Evolutionary conservation across 1,284 basidiomycete species (phyloP), one percentile per base, ranked within the genome.

Genomic region (Schizophyllum commune): DNA sequence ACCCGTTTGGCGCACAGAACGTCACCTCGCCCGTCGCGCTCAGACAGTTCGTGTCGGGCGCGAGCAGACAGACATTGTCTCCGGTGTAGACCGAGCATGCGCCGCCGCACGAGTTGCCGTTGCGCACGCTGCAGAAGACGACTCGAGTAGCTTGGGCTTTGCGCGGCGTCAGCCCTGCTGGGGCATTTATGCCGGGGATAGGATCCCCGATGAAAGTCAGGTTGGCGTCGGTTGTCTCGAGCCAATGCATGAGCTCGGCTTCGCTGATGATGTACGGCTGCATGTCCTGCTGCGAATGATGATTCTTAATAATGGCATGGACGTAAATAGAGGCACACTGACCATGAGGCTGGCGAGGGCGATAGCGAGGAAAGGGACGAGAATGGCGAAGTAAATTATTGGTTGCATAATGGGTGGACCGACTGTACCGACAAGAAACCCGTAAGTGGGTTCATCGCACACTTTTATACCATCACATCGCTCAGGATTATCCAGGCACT

Each of bases 51-150:
- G 71, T 72, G 22, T 51, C 53, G 0, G 69, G 68, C 13, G 69
- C 66, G 32, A 54, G 47, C 59, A 69, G 63, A 60, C 71, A 71
- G 0, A 32, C 56, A 6, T 62, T 56, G 20, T 63, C 62, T 6
- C 71, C 71, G 27, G 61, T 68, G 64, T 66, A 68, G 1, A 69
- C 66, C 9, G 61, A 68, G 65, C 71, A 72, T 9, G 58, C 4
- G 5, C 69, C 70, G 13, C 66, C 65, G 62, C 71, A 72, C 56
- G 67, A 55, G 32, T 61, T 60, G 5, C 34, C 39, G 33, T 63
- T 59, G 15, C 65, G 33, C 7, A 15, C 34, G 60, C 22, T 67
- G 64, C 70, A 72, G 63, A 63, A 70, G 9, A 63, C 62, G 32
- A 71, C 68, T 6, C 55, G 68, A 20, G 65, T 69, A 52, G 60